Base-by-base conservation (phyloP, 2,329 filamentous ascomycete genomes). In the Colletotrichum agaves region DNA sequence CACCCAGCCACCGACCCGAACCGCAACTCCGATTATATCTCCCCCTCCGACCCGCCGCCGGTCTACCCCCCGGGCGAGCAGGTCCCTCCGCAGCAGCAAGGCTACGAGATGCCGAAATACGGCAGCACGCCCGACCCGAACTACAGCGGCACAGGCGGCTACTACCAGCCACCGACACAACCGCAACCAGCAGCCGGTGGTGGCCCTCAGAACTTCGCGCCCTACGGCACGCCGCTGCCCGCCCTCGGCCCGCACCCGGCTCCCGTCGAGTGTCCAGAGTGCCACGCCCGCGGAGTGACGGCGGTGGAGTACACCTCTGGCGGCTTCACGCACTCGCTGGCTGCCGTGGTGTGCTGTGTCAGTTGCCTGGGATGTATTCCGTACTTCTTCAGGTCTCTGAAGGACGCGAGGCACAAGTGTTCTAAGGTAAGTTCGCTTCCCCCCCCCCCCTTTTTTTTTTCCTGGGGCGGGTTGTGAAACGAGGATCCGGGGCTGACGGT, bases 351-450 rank as follows among this genome's bases (percentile, higher is more conserved):
- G 7, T 74, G 72, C 39, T 73, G 64, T 35, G 58, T 73, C 17
- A 67, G 63, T 31, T 72, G 70, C 21, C 64, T 73, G 11, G 72
- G 73, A 1, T 74, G 72, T 35, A 71, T 74, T 43, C 73, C 73
- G 0, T 74, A 74, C 52, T 59, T 72, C 17, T 67, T 73, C 6
- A 61, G 60, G 0, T 63, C 66, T 0, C 43, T 74, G 4, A 74
- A 74, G 58, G 73, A 74, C 39, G 71, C 69, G 13, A 63, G 63
- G 6, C 73, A 74, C 43, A 71, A 70, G 46, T 74, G 73, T 55
- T 47, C 59, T 17, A 69, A 67, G 56, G 72, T 73, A 65, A 15
- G 67, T 67, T 53, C 33, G n/a, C 19, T 23, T 19, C 23, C 21
- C 3, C 3, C 4, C n/a, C n/a, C n/a, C n/a, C n/a, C n/a, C n/a